Percentiles rank a stretch among this genome's conserved stretches.
Evolutionary conservation across 352 stramenopile genomes (phyloP).

Genomic region (Globisporangium heterothallicum): DNA sequence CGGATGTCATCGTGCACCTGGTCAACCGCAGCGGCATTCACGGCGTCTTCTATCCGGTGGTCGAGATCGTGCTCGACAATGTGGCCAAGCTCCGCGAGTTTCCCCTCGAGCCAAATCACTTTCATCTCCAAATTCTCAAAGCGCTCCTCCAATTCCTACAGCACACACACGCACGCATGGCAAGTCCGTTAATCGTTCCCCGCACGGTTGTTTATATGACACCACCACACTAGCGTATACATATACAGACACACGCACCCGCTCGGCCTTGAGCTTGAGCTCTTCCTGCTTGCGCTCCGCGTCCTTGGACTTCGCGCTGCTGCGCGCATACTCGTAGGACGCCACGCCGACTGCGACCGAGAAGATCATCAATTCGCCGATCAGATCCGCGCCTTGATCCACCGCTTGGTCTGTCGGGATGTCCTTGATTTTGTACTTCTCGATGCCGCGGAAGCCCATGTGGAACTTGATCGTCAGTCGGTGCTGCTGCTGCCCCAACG

Average conservation of each 20-base stretch:
- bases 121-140: slow-evolving; percentile 45
- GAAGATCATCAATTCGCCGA: slow-evolving; percentile 79
- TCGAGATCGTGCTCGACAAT: slow-evolving; percentile 30
- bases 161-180: too few species aligned
- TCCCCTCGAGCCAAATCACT: slow-evolving; percentile 42
- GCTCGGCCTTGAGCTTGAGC: slow-evolving; percentile 35
- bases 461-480: slow-evolving; percentile 59
- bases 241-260: slow-evolving; percentile 11
- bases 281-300: slow-evolving; percentile 60
- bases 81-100: slow-evolving; percentile 25
- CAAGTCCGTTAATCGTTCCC: too few species aligned
- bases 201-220: too few species aligned
- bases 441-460: slow-evolving; percentile 75
- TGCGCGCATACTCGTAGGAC: slow-evolving; percentile 74
- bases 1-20: slow-evolving; percentile 5
- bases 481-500: slow-evolving; percentile 66
- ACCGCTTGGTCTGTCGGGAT: slow-evolving; percentile 65
- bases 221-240: too few species aligned
- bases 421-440: slow-evolving; percentile 76
- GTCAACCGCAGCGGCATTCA: slow-evolving; percentile 7
- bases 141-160: slow-evolving; percentile 34
- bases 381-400: slow-evolving; percentile 69
- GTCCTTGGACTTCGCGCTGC: slow-evolving; percentile 47
- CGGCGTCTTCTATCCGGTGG: slow-evolving; percentile 10
- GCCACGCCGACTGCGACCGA: slow-evolving; percentile 62